Evolutionary conservation across 1,139 yeast species (phyloP), one percentile per base, ranked within the genome.

Genomic region (Ogataea hybrid): DNA sequence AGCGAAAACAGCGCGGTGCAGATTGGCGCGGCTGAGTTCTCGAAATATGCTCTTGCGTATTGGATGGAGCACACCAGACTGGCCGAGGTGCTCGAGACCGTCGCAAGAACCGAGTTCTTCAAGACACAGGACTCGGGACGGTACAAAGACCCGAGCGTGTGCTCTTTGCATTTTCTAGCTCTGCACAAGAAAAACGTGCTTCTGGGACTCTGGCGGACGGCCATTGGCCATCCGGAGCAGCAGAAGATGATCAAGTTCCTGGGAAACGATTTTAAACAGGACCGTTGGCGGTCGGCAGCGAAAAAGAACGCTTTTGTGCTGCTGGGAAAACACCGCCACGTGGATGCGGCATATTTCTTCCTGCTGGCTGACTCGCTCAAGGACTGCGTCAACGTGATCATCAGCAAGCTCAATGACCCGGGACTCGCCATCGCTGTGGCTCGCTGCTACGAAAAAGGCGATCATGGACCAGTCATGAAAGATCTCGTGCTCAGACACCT

Each of bases 301-400:
- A 65, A 79, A 56, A 92, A 92, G 57, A 92, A 92, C 64, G 98
- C 98, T 0, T 92, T 79, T 68, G 97, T 89, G 0, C 67, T 92
- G 32, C 63, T 92, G 48, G 89, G 97, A 43, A 87, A 88, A 57
- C 98, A 89, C 60, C 69, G 97, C 32, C 87, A 75, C 57, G 65
- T 77, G 57, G 95, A 90, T 62, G 95, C 97, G 0, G 97, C 97
- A 0, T 81, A 84, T 25, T 90, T 92, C 60, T 92, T 92, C 63
- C 64, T 92, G 28, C 69, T 92, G n/a, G 96, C 85, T 0, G 92
- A 75, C 42, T 70, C 88, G 1, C 65, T 87, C 15, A 75, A 75
- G 42, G 98, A 92, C 62, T 81, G 90, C 43, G 84, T 86, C 32
- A 79, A 75, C 57, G 90, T 88, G 0, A 58, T 92, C 29, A 74